Base-by-base conservation (phyloP, 768 basidiomycete species). In the Boletus sensibilis region DNA sequence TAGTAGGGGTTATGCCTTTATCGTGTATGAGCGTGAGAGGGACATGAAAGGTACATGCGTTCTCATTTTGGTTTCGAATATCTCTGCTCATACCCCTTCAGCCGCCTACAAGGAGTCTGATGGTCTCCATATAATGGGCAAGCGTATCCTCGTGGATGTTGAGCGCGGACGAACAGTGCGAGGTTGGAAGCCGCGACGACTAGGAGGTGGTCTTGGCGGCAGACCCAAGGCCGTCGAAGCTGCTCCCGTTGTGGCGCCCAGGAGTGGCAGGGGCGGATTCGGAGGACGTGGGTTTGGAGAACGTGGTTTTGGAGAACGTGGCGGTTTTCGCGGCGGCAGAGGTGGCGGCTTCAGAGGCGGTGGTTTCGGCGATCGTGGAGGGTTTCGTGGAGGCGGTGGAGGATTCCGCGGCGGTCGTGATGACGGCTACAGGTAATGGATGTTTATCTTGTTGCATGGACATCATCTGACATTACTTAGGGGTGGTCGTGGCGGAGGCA, bases 141-240 rank as follows among this genome's bases (percentile, higher is more conserved):
- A 97, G 72, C 84, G 90, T 64, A 95, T 98, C 62, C 80, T 98
- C 35, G 96, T 99, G 50, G 97, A 99, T 69, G 97, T 99, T 59
- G 97, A 99, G 74, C 88, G 97, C 35, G 97, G 97, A 20, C 85
- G 97, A 47, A 99, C 97, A 12, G 97, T 99, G 27, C 86, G 96
- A 56, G 97, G 95, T 3, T 99, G 97, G 97, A 98, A 97, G 70
- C 97, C 97, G 1, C 88, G 94, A 47, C 86, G 95, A 50, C 78
- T 98, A 0, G 97, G 96, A 20, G 97, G 97, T n/a, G 97, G 97
- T 6, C 81, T 98, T n/a, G 97, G 97, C n/a, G 97, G 97, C 27
- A 82, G 96, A 56, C 94, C 95, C 20, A 98, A 98, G 71, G 86
- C 85, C 5, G 84, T 83, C 1, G 83, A 82, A 53, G 63, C 72